These are phyloP conservation scores for Exophiala sideris DNA, from an alignment of 2,329 filamentous ascomycete genomes.

Conservation along the genomic window DNA sequence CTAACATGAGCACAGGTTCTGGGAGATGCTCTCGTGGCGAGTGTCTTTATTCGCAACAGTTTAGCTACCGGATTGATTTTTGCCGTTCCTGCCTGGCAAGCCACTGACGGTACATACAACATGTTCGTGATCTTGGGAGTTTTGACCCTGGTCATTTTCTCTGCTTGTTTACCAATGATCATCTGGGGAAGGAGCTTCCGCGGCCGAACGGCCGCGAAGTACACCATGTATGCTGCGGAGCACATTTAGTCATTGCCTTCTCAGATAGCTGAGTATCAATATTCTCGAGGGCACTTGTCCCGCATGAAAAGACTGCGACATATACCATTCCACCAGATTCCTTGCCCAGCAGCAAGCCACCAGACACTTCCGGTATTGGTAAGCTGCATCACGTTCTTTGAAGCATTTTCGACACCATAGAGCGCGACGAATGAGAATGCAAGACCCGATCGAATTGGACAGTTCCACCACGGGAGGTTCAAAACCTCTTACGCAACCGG, in stretches of 20 bases:
- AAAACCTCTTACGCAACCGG: too few species aligned
- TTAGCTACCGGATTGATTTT: slow-evolving; percentile 49
- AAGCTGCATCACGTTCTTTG: too few species aligned
- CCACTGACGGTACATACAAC: slow-evolving; percentile 37
- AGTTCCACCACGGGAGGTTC: too few species aligned
- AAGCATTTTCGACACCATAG: too few species aligned
- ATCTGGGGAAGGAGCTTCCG: slow-evolving; percentile 37
- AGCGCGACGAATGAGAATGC: too few species aligned
- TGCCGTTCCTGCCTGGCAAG: slow-evolving; percentile 43
- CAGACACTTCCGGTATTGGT: too few species aligned
- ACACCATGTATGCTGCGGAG: slow-evolving; percentile 35
- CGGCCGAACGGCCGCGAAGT: slow-evolving; percentile 32
- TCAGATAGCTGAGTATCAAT: too few species aligned
- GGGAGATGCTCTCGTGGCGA: slow-evolving; percentile 45
- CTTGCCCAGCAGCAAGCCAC: too few species aligned
- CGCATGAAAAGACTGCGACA: too few species aligned
- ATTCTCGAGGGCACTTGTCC: too few species aligned
- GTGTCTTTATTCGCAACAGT: slow-evolving; percentile 46
- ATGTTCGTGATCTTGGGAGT: slow-evolving; percentile 42
- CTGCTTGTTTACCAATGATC: slow-evolving; percentile 30
- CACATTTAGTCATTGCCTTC: slow-evolving; percentile 25
- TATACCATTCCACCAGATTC: too few species aligned
- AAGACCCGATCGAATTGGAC: too few species aligned
- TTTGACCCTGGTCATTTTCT: slow-evolving; percentile 34
- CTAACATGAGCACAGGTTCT: slow-evolving; percentile 36